These are phyloP conservation scores for Aspergillus quadrilineatus DNA, from an alignment of 2,329 filamentous ascomycete genomes.

Conservation along the genomic window DNA sequence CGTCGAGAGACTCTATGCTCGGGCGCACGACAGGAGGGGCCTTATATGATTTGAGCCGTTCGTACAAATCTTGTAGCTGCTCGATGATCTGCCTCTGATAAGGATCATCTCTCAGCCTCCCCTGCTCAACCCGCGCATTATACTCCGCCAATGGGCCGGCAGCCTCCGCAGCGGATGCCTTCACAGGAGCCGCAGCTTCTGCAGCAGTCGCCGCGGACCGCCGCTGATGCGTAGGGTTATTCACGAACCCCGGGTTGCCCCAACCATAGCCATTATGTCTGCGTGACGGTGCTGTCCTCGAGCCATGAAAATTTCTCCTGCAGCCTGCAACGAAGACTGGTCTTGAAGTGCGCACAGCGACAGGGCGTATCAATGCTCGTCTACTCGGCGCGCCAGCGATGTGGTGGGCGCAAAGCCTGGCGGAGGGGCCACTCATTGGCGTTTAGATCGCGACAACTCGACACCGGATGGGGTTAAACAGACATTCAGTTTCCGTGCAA, in stretches of 20 bases:
- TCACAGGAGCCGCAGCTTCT: not conserved
- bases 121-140: slow-evolving; percentile 72
- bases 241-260: not conserved
- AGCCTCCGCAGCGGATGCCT: slow-evolving; percentile 12
- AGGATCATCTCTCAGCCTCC: slow-evolving; percentile 77
- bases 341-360: slow-evolving; percentile 19
- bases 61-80: slow-evolving; percentile 82
- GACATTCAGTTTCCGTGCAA: not conserved
- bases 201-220: slow-evolving; percentile 20
- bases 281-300: not conserved
- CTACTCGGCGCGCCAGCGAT: slow-evolving; percentile 28
- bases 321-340: slow-evolving; percentile 21
- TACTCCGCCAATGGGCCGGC: slow-evolving; percentile 83
- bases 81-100: slow-evolving; percentile 91
- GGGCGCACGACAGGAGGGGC: slow-evolving; percentile 75
- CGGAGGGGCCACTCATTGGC: slow-evolving; percentile 33
- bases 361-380: slow-evolving; percentile 20
- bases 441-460: slow-evolving; percentile 1
- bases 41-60: slow-evolving; percentile 72
- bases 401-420: slow-evolving; percentile 31
- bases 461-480: not conserved
- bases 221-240: slow-evolving; percentile 14
- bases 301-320: slow-evolving; percentile 18
- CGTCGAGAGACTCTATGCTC: slow-evolving; percentile 66
- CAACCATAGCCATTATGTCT: not conserved